These are phyloP conservation scores for Pichia manshurica DNA, from an alignment of 805 yeast species.

Conservation along the genomic window DNA sequence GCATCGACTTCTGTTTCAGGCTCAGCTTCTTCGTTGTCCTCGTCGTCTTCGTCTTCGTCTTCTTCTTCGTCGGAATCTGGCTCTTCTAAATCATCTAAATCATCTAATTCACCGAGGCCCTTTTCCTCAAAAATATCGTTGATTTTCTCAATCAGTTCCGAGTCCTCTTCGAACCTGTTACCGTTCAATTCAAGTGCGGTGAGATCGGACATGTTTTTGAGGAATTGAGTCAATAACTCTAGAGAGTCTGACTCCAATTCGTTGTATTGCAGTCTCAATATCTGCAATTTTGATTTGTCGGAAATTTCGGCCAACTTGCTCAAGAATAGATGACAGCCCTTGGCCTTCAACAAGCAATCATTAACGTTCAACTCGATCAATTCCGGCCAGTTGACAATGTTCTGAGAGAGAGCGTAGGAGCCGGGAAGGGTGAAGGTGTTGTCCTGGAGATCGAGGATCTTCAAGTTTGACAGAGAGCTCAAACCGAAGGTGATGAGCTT, in stretches of 20 bases:
- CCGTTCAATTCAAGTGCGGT: constrained; percentile 81
- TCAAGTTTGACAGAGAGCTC: constrained; percentile 50
- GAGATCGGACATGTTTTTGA: constrained; percentile 53
- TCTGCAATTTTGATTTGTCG: constrained; percentile 39
- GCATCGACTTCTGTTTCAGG: constrained; percentile 33
- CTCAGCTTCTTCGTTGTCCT: constrained; percentile 51
- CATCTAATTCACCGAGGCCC: constrained; percentile 82
- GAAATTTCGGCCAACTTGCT: constrained; percentile 37
- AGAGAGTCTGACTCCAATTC: constrained; percentile 71
- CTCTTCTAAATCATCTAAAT: constrained; percentile 92
- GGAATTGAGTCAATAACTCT: constrained; percentile 48
- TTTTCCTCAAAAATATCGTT: constrained; percentile 59
- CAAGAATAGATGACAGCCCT: constrained; percentile 60
- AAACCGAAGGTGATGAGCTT: constrained; percentile 71
- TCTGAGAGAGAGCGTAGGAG: constrained; percentile 56
- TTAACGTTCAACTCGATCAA: constrained; percentile 78
- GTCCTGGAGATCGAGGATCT: constrained; percentile 83
- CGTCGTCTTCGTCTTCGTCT: constrained; percentile 52
- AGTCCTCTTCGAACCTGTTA: constrained; percentile 86
- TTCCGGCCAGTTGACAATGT: constrained; percentile 55
- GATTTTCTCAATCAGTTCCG: constrained; percentile 58
- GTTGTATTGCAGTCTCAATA: constrained; percentile 77
- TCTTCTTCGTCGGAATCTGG: constrained; percentile 64
- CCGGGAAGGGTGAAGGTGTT: constrained; percentile 81
- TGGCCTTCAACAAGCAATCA: constrained; percentile 78